Evolutionary conservation across 352 stramenopile species (phyloP), one percentile per base, ranked within the genome.

Genomic region (Pythium sp.): DNA sequence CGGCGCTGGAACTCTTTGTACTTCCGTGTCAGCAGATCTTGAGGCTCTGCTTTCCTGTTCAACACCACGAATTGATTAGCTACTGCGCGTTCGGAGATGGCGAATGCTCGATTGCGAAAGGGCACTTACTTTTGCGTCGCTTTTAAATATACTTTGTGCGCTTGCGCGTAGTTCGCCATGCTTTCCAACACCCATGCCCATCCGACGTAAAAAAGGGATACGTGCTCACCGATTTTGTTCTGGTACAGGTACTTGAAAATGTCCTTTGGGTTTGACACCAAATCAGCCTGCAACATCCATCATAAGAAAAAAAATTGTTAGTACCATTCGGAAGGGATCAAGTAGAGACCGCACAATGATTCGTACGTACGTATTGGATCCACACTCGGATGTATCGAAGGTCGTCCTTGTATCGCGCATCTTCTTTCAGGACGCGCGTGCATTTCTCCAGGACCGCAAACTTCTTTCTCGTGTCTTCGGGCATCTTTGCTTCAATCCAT

Each of bases 161-260:
- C 88, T 73, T 94, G 82, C 12, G 87, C 79, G 59, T 94, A 93
- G 72, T 91, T 93, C 15, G 72, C 85, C 68, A 87, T 79, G 54
- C 80, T 94, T 72, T 96, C 88, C 5, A 92, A 69, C 24, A 94
- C 84, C 70, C 89, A 90, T 20, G 88, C 86, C 88, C 88, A 96
- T 54, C 84, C 88, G 11, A 94, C 88, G 74, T 94, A 96, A 66
- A 94, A 96, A 34, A 96, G 62, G 1, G 88, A 86, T 3, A 94
- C 76, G 12, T 79, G 75, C 68, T 93, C 85, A 18, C 88, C 88
- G 41, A 96, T 94, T 62, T 92, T 93, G 76, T 93, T 93, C 63
- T 89, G 80, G 71, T 94, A 93, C 53, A 96, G 68, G 63, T 91
- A 96, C 68, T 92, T 93, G 74, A 96, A 96, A 67, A 96, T 93